Conservation (phyloP, 805 yeast species). For the Sugiyamaella floridensis region DNA sequence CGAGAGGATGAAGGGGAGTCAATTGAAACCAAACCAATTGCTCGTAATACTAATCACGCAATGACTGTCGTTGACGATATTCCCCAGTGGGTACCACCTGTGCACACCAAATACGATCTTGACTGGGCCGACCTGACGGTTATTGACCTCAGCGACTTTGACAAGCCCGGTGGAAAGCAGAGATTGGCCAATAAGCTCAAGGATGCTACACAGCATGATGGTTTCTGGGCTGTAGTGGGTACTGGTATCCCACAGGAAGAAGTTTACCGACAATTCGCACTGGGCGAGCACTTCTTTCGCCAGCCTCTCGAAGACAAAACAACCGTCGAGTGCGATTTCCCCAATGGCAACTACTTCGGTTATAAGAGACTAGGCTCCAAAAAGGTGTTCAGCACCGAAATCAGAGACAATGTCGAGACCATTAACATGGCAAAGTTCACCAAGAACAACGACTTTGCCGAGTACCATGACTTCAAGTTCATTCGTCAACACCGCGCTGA, state of each 20-base stretch:
- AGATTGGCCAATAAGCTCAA: conserved; percentile 7
- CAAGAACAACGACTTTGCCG: conserved; percentile 6
- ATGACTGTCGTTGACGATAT: conserved; percentile 1
- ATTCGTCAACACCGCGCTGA: conserved; percentile 6
- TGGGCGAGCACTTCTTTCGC: conserved; percentile 11
- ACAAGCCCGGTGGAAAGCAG: conserved; percentile 9
- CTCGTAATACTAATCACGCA: neutral
- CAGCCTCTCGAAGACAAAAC: conserved; percentile 11
- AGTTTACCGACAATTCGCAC: conserved; percentile 12
- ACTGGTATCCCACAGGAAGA: conserved; percentile 10
- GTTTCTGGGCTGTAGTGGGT: conserved; percentile 15
- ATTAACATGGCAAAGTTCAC: conserved; percentile 15
- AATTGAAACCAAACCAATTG: neutral
- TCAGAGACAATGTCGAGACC: conserved; percentile 12
- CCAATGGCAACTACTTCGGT: conserved; percentile 14
- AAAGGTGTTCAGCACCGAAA: conserved; percentile 10
- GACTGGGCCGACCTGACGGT: conserved; percentile 14
- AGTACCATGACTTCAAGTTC: conserved; percentile 6
- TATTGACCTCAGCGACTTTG: conserved; percentile 12
- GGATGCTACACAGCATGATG: conserved; percentile 10
- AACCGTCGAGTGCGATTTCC: conserved; percentile 7
- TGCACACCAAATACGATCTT: conserved; percentile 11
- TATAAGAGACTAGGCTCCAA: conserved; percentile 11
- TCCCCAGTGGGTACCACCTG: conserved; percentile 5
- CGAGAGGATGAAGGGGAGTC: too few relatives aligned